Conservation (phyloP, 305 asterid species). For the Solanum aculeatissimum region DNA sequence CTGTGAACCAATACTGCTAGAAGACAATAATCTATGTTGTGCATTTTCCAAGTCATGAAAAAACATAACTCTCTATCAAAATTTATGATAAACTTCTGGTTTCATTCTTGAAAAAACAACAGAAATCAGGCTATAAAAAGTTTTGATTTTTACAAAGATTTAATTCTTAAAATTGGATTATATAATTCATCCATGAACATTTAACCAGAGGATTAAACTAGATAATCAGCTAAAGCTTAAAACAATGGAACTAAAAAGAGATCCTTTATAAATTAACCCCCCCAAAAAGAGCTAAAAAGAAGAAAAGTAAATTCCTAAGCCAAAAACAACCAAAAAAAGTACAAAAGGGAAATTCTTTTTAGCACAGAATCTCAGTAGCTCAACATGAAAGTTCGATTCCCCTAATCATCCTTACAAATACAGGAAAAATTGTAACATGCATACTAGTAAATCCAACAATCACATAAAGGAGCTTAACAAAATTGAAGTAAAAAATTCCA, state of each 20-base stretch:
- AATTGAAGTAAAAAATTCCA: not conserved
- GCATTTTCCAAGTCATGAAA: not conserved
- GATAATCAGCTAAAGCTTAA: not conserved
- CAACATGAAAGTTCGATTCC: not conserved
- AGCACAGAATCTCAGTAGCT: not conserved
- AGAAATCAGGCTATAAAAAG: not conserved
- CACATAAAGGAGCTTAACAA: not conserved
- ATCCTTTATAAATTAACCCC: not conserved
- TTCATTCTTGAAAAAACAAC: not conserved
- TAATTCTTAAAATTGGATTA: not conserved
- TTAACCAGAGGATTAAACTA: not conserved
- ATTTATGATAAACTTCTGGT: not conserved
- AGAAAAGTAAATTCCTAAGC: not conserved
- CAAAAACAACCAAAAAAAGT: not conserved
- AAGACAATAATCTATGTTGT: not conserved
- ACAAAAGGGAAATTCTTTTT: not conserved
- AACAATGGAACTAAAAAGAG: not conserved
- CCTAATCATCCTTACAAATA: not conserved
- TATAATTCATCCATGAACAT: not conserved
- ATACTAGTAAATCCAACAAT: not conserved
- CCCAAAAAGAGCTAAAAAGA: not conserved
- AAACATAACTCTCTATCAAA: not conserved
- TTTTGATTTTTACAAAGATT: not conserved
- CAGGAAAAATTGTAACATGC: not conserved
- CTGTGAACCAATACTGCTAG: not conserved